These are phyloP conservation scores for Hypoxylon sp. DNA, from an alignment of 2,329 filamentous ascomycete genomes.

Conservation along the genomic window DNA sequence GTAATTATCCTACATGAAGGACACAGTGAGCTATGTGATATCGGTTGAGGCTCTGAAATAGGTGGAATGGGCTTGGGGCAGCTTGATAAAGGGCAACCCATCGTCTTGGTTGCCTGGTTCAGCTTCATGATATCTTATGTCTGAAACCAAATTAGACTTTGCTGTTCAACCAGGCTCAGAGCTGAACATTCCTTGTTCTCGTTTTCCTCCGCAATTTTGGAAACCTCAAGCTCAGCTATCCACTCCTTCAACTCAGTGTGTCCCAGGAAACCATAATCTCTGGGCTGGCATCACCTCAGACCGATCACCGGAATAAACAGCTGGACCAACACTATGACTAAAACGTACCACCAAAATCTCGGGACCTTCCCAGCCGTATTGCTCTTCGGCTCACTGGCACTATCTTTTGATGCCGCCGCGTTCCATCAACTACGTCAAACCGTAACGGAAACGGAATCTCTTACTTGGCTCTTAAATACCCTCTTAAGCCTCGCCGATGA, in stretches of 20 bases:
- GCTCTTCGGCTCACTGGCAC: constrained; percentile 18
- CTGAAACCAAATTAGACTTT: constrained; percentile 1
- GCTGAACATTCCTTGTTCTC: background rate
- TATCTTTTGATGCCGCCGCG: constrained; percentile 24
- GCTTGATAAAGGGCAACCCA: constrained; percentile 3
- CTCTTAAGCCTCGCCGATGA: constrained; percentile 14
- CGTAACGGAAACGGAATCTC: background rate
- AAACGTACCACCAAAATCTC: constrained; percentile 8
- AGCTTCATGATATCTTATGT: background rate
- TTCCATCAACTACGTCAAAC: constrained; percentile 21
- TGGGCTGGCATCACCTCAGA: background rate
- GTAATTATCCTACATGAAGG: background rate
- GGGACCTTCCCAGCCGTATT: constrained; percentile 18
- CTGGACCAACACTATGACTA: constrained; percentile 15
- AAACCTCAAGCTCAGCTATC: background rate
- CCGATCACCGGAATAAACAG: background rate
- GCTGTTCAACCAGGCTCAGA: constrained; percentile 11
- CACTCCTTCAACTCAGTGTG: constrained; percentile 2
- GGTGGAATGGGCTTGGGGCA: background rate
- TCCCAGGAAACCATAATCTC: background rate
- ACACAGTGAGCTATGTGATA: constrained; percentile 2
- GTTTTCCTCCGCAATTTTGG: background rate
- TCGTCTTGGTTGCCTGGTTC: background rate
- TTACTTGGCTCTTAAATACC: constrained; percentile 16
- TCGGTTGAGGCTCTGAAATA: constrained; percentile 9